These are phyloP conservation scores for Pythium aquatile DNA, from an alignment of 352 stramenopile genomes.

Conservation along the genomic window DNA sequence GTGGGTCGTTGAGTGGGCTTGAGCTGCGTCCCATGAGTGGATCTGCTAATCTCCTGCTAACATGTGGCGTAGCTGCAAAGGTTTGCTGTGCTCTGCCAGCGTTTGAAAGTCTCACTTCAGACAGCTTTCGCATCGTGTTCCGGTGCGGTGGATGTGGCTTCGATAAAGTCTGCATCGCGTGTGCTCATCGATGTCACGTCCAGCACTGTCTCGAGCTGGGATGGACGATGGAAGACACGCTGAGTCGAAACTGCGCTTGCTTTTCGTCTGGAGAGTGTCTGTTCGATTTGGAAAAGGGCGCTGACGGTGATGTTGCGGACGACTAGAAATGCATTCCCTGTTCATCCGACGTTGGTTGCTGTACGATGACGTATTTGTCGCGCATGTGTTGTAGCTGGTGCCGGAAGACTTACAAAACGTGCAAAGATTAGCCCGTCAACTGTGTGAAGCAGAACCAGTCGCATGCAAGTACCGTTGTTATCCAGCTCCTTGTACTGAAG, in stretches of 20 bases:
- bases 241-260: conserved; percentile 57
- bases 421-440: background rate
- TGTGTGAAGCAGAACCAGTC: background rate
- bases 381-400: conserved; percentile 68
- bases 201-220: conserved; percentile 58
- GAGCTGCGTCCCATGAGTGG: background rate
- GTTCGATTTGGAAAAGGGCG: conserved; percentile 27
- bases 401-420: conserved; percentile 39
- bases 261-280: conserved; percentile 36
- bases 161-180: conserved; percentile 59
- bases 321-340: conserved; percentile 5
- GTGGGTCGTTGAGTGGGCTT: conserved; percentile 18
- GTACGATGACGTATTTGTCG: conserved; percentile 42
- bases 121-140: conserved; percentile 73
- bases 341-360: conserved; percentile 1
- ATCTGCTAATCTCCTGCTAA: background rate
- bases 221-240: conserved; percentile 53
- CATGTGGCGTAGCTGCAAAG: conserved; percentile 28
- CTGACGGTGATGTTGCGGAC: conserved; percentile 8
- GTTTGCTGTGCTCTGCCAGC: conserved; percentile 50
- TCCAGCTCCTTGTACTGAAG: conserved; percentile 63
- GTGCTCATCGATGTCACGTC: conserved; percentile 60
- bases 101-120: conserved; percentile 64
- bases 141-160: conserved; percentile 54
- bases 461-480: conserved; percentile 35